Base-by-base conservation (phyloP, 345 rosid genomes). In the Noccaea bulbosa region DNA sequence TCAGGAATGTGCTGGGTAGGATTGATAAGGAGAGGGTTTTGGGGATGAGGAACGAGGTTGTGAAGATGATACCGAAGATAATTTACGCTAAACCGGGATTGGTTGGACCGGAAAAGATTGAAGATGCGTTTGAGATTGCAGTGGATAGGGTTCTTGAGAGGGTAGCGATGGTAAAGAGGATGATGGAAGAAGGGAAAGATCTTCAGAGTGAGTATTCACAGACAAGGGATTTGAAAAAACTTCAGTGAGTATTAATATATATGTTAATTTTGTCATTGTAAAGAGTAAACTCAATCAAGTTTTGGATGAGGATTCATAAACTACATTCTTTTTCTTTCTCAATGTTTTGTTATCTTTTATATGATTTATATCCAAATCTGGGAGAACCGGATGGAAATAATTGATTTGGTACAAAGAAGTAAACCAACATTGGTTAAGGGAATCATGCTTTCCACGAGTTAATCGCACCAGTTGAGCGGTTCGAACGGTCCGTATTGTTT, bases 121-220 rank as follows among this genome's bases (percentile, higher is more conserved):
- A 75, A 44, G 90, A 86, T 74, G 86, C 90, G 8, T 77, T 88
- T 63, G 80, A 78, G 11, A 38, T 84, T n/a, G 87, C 90, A n/a
- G 67, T 84, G 43, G 72, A 43, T 32, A 48, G 69, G 34, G 60
- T 79, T 38, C 47, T 84, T 40, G 70, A 73, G 33, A 84, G 88
- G 67, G 72, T 84, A 6, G 57, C 69, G 34, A 67, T 53, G 59
- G 71, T 79, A 6, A 70, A 77, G 77, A 62, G 14, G 39, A 50
- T 45, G 46, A 70, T 70, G 61, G 62, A 8, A 39, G 74, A 53
- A 66, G 71, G 56, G 27, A 52, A 69, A 63, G 69, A 14, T 71
- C 16, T 64, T 33, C 30, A 64, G 27, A 64, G 50, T 70, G 71
- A 76, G 55, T 69, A 69, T 53, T 76, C 79, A 70, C 40, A 56